Evolutionary conservation across 1,139 yeast species (phyloP).

Genomic region (Kurtzmaniella quercitrusa): DNA sequence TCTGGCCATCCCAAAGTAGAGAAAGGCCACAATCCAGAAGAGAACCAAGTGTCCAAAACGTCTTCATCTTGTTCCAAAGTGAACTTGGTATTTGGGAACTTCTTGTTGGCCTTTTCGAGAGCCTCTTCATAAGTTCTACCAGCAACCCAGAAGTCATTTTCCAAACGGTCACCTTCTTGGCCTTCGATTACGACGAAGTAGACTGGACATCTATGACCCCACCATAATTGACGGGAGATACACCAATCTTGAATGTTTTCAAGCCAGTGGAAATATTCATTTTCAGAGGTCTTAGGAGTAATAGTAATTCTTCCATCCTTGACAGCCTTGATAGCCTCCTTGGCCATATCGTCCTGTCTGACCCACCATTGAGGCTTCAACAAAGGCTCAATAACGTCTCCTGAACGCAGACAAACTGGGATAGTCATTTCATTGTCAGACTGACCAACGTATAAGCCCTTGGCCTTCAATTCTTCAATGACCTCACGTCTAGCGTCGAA

Average conservation of each 20-base stretch:
- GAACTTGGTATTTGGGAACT: slow-evolving; percentile 67
- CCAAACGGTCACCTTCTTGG: slow-evolving; percentile 52
- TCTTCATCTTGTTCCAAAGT: slow-evolving; percentile 94
- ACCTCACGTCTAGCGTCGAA: slow-evolving; percentile 90
- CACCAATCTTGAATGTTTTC: slow-evolving; percentile 99
- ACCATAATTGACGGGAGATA: slow-evolving; percentile 98
- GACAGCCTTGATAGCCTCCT: slow-evolving; percentile 83
- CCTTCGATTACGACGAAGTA: slow-evolving; percentile 85
- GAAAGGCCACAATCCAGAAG: slow-evolving; percentile 97
- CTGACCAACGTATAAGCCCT: slow-evolving; percentile 76
- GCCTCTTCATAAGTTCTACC: slow-evolving; percentile 86
- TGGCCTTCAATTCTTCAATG: slow-evolving; percentile 72
- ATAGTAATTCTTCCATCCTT: slow-evolving; percentile 77
- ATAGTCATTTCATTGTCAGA: slow-evolving; percentile 93
- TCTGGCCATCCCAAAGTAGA: slow-evolving; percentile 97
- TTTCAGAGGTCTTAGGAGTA: slow-evolving; percentile 84
- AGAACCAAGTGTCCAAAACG: slow-evolving; percentile 97
- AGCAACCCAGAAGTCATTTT: slow-evolving; percentile 84
- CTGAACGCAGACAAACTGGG: slow-evolving; percentile 92
- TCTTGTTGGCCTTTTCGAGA: slow-evolving; percentile 66
- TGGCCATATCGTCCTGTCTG: slow-evolving; percentile 84
- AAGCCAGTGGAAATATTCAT: slow-evolving; percentile 94
- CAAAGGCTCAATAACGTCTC: slow-evolving; percentile 93
- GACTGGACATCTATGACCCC: slow-evolving; percentile 99
- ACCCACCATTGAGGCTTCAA: slow-evolving; percentile 99